Percentiles rank a stretch among this genome's conserved stretches.
Evolutionary conservation across 2,329 filamentous ascomycete species (phyloP).

Genomic region (Ramularia collo-cygni): DNA sequence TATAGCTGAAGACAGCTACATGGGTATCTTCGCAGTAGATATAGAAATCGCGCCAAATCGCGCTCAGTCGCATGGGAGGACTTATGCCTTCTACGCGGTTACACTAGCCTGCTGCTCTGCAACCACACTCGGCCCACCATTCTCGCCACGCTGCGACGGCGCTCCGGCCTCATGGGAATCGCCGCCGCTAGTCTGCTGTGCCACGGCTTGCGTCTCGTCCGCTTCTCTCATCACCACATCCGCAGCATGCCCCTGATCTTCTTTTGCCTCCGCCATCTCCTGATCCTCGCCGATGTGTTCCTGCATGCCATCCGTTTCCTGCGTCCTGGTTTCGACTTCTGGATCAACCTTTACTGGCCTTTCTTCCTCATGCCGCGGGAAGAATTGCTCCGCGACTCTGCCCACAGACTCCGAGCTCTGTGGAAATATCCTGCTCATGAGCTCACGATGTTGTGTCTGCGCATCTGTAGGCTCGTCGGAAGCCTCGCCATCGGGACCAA

Average conservation of each 20-base stretch:
- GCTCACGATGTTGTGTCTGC: slow-evolving; percentile 23
- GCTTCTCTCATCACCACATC: slow-evolving; percentile 16
- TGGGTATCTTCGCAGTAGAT: slow-evolving; percentile 6
- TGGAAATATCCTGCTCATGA: slow-evolving; percentile 29
- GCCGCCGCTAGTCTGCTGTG: too few species aligned
- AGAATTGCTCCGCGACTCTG: slow-evolving; percentile 18
- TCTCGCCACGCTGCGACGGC: background rate
- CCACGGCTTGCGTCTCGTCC: background rate
- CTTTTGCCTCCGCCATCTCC: slow-evolving; percentile 1
- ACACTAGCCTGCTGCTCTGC: too few species aligned
- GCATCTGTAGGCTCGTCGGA: slow-evolving; percentile 16
- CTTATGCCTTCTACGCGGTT: too few species aligned
- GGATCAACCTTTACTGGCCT: slow-evolving; percentile 7
- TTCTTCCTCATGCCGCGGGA: slow-evolving; percentile 11
- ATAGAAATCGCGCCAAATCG: too few species aligned
- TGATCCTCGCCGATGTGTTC: slow-evolving; percentile 7
- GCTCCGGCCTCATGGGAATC: too few species aligned
- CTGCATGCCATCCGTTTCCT: slow-evolving; percentile 6
- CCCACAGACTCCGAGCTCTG: slow-evolving; percentile 11
- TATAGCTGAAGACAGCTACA: slow-evolving; percentile 2
- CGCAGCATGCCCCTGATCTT: slow-evolving; percentile 2
- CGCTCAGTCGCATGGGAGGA: too few species aligned
- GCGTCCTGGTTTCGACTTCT: slow-evolving; percentile 3
- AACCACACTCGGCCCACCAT: background rate
- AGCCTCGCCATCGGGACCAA: slow-evolving; percentile 13